phyloP scores from a whole-genome alignment of 495 filamentous ascomycete species.

The Ascodesmis nigricans region DNA sequence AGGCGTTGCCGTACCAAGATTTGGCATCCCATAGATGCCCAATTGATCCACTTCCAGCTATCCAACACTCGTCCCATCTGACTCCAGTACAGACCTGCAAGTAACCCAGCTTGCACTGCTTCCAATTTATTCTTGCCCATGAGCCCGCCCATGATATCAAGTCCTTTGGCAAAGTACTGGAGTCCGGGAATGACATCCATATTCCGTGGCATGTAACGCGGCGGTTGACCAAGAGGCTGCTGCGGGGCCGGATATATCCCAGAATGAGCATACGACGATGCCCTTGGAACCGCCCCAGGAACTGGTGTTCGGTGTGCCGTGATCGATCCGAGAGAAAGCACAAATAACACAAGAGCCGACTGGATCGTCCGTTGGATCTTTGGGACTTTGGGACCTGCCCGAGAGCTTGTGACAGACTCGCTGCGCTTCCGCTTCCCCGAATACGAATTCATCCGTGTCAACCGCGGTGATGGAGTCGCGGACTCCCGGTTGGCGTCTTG shows the following conservation, averaged over 20 bases:
- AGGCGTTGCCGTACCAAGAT: slow-evolving; percentile 49
- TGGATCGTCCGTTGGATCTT: slow-evolving; percentile 28
- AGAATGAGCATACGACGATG: no score
- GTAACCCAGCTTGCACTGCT: slow-evolving; percentile 64
- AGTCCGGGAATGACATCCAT: slow-evolving; percentile 75
- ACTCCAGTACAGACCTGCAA: slow-evolving; percentile 73
- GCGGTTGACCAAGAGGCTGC: background rate
- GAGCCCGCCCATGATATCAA: slow-evolving; percentile 64
- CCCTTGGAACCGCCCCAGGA: slow-evolving; percentile 15
- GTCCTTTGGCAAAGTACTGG: slow-evolving; percentile 68
- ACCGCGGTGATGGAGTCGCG: slow-evolving; percentile 10
- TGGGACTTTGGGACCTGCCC: background rate
- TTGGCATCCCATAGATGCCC: slow-evolving; percentile 53
- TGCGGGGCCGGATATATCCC: background rate
- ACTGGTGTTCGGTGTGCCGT: slow-evolving; percentile 31
- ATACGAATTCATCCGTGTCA: slow-evolving; percentile 13
- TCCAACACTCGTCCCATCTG: slow-evolving; percentile 74
- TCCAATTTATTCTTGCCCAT: slow-evolving; percentile 53
- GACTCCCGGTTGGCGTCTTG: slow-evolving; percentile 11
- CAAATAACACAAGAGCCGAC: slow-evolving; percentile 58
- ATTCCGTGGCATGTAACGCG: no score
- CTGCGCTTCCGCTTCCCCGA: slow-evolving; percentile 20
- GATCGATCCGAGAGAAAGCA: slow-evolving; percentile 71
- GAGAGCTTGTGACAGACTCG: slow-evolving; percentile 6
- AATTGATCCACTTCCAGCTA: slow-evolving; percentile 69